Base-by-base conservation (phyloP, 768 basidiomycete genomes). In the Tephrocybe sp. region DNA sequence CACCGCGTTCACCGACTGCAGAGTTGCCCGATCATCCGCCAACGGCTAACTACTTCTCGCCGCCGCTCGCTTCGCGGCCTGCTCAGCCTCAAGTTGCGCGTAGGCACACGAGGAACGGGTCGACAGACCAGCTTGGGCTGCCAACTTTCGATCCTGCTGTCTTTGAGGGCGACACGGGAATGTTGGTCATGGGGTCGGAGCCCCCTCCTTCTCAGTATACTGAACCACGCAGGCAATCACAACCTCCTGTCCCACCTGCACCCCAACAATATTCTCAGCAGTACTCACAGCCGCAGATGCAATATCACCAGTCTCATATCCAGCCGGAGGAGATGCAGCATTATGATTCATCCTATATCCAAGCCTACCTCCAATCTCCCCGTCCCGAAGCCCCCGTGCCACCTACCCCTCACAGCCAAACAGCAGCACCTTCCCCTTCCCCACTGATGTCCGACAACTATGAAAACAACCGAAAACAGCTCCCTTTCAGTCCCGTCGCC, bases 311-410 rank as follows among this genome's bases (percentile, higher is more conserved):
- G 1, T 67, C 71, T 2, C 72, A 76, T 28, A 58, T 75, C 4
- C 73, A 76, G 44, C 73, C 72, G 0, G 84, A 87, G 36, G 86
- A 87, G 30, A 66, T 77, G 26, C 79, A 82, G 11, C 75, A 74
- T 53, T 78, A 85, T 36, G 83, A 87, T 56, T 70, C 83, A 0
- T 76, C 79, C 12, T 86, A 84, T 63, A 70, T 86, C 31, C 81
- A 82, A 47, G 63, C 76, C 0, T 86, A 84, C 59, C 69, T 82
- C 18, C 77, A 75, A 22, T 77, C 82, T 1, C 72, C 78, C 3
- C 82, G 89, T 0, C 88, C 87, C 0, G 80, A 83, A 50, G 89
- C 87, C 0, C 89, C 89, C 15, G 77, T 90, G 32, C 89, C 89
- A 0, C 88, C 89, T 0, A 91, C 89, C 0, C 89, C 87, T 3